A percentile compares a stretch with the other conserved stretches of the same genome.
phyloP scores from a whole-genome alignment of 495 filamentous ascomycete genomes.

The Aspergillus leporis region DNA sequence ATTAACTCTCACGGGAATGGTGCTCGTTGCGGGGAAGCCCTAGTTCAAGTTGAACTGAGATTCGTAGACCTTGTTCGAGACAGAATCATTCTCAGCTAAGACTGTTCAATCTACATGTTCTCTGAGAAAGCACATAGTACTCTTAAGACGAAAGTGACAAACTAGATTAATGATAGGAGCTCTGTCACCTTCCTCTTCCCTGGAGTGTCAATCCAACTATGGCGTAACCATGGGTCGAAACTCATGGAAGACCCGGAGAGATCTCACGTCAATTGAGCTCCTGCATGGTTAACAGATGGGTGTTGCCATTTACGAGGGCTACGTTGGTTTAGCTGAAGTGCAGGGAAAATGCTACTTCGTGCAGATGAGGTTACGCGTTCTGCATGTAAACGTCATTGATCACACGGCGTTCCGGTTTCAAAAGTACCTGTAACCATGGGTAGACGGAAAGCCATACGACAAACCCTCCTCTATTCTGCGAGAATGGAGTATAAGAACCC shows the following conservation, averaged over 20 bases:
- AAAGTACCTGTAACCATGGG: too few species aligned
- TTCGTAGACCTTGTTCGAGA: too few species aligned
- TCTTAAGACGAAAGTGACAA: too few species aligned
- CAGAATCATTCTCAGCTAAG: too few species aligned
- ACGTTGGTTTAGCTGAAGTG: neutral
- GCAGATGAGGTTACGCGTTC: neutral
- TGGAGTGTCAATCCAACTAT: neutral
- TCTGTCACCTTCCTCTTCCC: too few species aligned
- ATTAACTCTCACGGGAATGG: too few species aligned
- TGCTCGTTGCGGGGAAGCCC: too few species aligned
- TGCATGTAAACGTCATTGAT: neutral
- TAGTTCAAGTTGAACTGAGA: too few species aligned
- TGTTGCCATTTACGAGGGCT: neutral
- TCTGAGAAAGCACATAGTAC: too few species aligned
- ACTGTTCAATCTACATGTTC: too few species aligned
- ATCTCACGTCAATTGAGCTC: neutral
- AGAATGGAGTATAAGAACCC: neutral
- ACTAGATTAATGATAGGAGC: neutral
- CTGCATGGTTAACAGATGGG: neutral
- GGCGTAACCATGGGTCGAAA: neutral
- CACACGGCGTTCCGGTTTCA: neutral
- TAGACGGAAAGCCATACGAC: neutral
- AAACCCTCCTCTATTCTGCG: neutral
- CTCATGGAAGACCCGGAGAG: neutral
- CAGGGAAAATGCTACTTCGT: neutral